Evolutionary conservation across 148 eudicot genomes (phyloP).

Genomic region (Chenopodium berlandieri): DNA sequence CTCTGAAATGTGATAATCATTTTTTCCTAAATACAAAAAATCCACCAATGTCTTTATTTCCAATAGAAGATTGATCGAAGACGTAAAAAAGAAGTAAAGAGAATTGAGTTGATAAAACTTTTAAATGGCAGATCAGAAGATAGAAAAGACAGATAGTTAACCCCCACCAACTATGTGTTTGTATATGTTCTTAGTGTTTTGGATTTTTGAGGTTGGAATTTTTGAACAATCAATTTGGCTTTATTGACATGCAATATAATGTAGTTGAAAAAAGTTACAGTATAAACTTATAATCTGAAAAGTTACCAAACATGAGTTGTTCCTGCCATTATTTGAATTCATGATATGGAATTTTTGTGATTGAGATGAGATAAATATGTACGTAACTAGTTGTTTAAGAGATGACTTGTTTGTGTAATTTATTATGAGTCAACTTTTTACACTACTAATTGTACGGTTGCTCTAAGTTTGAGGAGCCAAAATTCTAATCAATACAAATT

Average conservation of each 20-base stretch:
- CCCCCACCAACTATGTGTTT: constrained; percentile 6
- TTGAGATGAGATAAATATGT: neutral
- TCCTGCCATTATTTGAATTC: neutral
- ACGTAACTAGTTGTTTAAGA: neutral
- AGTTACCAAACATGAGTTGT: neutral
- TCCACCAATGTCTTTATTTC: constrained; percentile 3
- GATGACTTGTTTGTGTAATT: neutral
- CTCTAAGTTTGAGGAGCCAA: too few relatives aligned
- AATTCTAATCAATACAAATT: too few relatives aligned
- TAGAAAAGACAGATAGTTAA: neutral
- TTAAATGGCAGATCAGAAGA: neutral
- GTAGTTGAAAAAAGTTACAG: neutral
- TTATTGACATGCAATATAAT: neutral
- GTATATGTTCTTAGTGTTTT: neutral
- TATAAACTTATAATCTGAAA: neutral
- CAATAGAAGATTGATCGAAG: constrained; percentile 19
- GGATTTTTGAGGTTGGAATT: constrained; percentile 7
- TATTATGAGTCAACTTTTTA: neutral
- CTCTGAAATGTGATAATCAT: neutral
- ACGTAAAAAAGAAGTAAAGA: constrained; percentile 30
- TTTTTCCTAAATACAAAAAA: constrained; percentile 1
- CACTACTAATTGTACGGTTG: neutral
- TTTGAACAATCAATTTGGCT: constrained; percentile 2
- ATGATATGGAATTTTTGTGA: neutral
- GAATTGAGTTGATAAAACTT: neutral